Evolutionary conservation across 148 eudicot genomes (phyloP).

Genomic region (Persicaria tinctoria): DNA sequence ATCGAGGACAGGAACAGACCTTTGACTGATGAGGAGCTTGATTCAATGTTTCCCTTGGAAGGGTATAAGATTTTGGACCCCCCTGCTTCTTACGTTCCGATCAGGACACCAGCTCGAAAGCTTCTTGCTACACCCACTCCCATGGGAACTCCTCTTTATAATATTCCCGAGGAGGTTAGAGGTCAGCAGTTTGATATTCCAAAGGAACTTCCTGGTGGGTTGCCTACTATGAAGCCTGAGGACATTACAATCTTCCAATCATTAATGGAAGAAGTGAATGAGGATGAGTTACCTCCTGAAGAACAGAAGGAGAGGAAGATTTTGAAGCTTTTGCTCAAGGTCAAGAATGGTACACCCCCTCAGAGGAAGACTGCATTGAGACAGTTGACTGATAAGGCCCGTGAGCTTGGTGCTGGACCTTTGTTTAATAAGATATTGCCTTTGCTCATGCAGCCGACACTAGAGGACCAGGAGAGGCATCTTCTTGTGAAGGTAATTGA

Average conservation of each 20-base stretch:
- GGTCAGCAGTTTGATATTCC: constrained; percentile 90
- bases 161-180: constrained; percentile 79
- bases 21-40: constrained; percentile 90
- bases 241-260: constrained; percentile 76
- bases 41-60: constrained; percentile 81
- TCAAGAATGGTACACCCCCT: constrained; percentile 94
- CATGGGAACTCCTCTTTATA: constrained; percentile 69
- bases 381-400: constrained; percentile 90
- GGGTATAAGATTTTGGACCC: constrained; percentile 91
- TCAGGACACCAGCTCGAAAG: constrained; percentile 91
- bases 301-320: constrained; percentile 94
- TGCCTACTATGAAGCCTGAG: constrained; percentile 87
- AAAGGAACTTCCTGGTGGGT: constrained; percentile 75
- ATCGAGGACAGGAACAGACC: constrained; percentile 94
- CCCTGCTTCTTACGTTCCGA: constrained; percentile 80
- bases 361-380: constrained; percentile 95
- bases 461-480: constrained; percentile 95
- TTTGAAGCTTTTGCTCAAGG: constrained; percentile 88
- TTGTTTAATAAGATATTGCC: constrained; percentile 82
- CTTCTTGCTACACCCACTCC: constrained; percentile 98
- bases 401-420: constrained; percentile 95
- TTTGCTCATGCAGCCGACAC: constrained; percentile 92
- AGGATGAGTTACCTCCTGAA: constrained; percentile 80
- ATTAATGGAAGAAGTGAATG: constrained; percentile 71
- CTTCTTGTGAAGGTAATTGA: constrained; percentile 95